phyloP scores from a whole-genome alignment of 148 eudicot species.

The Rhododendron henanense region DNA sequence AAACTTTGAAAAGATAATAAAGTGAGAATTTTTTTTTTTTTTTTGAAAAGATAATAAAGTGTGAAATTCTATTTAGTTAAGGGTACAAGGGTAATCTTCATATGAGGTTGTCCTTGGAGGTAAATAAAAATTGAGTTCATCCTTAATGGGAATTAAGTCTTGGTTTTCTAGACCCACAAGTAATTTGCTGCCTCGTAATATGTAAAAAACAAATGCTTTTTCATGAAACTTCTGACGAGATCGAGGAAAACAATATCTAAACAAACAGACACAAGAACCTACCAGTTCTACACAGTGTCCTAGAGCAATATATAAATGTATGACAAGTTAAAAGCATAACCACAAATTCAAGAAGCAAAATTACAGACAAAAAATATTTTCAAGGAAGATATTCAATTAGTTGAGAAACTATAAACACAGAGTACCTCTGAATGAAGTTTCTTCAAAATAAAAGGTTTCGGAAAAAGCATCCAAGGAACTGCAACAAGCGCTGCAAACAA shows the following conservation, averaged over 20 bases:
- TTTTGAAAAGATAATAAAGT: too few relatives aligned
- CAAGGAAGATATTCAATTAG: neutral
- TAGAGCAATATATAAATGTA: neutral
- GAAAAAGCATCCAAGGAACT: slow-evolving; percentile 99
- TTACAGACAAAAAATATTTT: neutral
- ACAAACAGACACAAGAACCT: neutral
- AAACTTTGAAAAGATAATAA: too few relatives aligned
- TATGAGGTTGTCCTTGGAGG: too few relatives aligned
- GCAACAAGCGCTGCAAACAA: slow-evolving; percentile 83
- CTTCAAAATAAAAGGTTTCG: slow-evolving; percentile 95
- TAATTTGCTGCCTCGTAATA: neutral
- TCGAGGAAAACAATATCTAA: neutral
- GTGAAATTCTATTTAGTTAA: too few relatives aligned
- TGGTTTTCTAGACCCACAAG: too few relatives aligned
- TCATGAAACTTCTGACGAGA: neutral
- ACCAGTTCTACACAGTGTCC: neutral
- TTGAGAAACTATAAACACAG: neutral
- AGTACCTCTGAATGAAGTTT: slow-evolving; percentile 83
- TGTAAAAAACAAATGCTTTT: neutral
- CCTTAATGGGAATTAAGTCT: neutral
- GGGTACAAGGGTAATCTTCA: too few relatives aligned
- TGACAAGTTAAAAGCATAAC: neutral
- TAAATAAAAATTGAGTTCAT: too few relatives aligned
- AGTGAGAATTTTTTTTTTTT: too few relatives aligned
- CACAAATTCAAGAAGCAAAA: neutral